Base-by-base conservation (phyloP, 352 stramenopile genomes). In the Globisporangium rhizosaccharum region DNA sequence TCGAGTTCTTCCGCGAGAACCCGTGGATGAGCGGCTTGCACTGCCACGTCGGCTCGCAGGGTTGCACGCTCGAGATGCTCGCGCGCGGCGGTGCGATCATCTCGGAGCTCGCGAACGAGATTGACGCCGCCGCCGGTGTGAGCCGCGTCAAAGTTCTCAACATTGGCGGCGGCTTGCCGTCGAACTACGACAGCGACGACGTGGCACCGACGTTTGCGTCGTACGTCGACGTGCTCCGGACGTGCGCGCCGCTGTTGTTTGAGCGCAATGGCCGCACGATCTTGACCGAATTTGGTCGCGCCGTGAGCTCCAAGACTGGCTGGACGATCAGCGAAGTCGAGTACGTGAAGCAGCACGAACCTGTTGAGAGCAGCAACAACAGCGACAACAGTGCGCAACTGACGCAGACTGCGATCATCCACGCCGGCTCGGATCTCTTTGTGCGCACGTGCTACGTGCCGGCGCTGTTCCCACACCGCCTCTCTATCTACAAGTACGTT, bases 281-380 rank as follows among this genome's bases (percentile, higher is more conserved):
- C 65, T 63, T 98, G 17, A 98, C 92, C 15, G 92, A 98, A 63
- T 98, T 97, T 57, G 92, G 92, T 17, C 78, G 85, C 56, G 82
- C 76, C 33, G 69, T 97, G 26, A 90, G 91, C 52, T 73, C 80
- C 9, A 97, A 97, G 66, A 89, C 74, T 1, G 89, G 82, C 18
- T 90, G 90, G 70, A 85, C 87, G 15, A 85, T 95, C 18, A 94
- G 83, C 33, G 73, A 87, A 20, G 87, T 98, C n/a, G 90, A 97
- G 62, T 96, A 95, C 55, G 73, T 96, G 55, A 97, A 97, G 69
- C 55, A 64, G 28, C 80, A 90, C 47, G 77, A 80, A 15, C 50
- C 58, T 11, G 61, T 79, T 6, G 4, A 8, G 7, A 36, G 39
- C 3, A n/a, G 20, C 10, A 15, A 36, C 15, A 33, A 33, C 28